These are phyloP conservation scores for Limnanthes douglasii DNA, from an alignment of 345 rosid species.

Conservation along the genomic window DNA sequence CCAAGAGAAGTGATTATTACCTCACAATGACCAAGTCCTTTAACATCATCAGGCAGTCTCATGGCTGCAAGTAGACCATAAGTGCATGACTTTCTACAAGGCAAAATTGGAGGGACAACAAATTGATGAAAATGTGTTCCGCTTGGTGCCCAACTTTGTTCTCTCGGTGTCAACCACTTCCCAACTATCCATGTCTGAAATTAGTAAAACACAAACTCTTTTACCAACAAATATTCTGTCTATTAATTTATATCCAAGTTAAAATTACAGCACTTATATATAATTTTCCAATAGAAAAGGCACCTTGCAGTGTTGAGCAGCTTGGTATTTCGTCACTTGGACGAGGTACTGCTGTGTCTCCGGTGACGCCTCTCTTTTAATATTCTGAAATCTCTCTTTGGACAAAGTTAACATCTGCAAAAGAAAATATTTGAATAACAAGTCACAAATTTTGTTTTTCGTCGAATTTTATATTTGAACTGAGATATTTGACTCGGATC, in stretches of 20 bases:
- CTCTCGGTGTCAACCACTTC: conserved; percentile 81
- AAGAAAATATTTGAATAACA: background rate
- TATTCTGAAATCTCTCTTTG: conserved; percentile 69
- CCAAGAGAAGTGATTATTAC: too few species aligned
- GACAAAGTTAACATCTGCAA: conserved; percentile 84
- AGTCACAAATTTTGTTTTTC: background rate
- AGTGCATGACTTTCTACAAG: conserved; percentile 66
- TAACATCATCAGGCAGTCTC: conserved; percentile 73
- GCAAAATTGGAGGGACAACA: conserved; percentile 87
- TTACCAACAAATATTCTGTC: background rate
- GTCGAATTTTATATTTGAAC: background rate
- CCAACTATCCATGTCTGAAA: conserved; percentile 99
- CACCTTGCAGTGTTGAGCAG: conserved; percentile 85
- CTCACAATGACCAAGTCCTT: conserved; percentile 91
- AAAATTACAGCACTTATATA: background rate
- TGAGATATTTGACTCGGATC: too few species aligned
- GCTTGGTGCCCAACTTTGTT: conserved; percentile 89
- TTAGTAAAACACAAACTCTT: too few species aligned
- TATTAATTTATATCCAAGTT: background rate
- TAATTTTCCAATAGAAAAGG: background rate
- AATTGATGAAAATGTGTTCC: conserved; percentile 96
- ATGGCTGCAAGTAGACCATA: conserved; percentile 95
- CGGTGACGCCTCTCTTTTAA: conserved; percentile 69
- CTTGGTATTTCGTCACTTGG: conserved; percentile 86
- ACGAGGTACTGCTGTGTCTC: conserved; percentile 71